Base-by-base conservation (phyloP, 192 early-diverging fungal genomes). In the Coemansia sp. region DNA sequence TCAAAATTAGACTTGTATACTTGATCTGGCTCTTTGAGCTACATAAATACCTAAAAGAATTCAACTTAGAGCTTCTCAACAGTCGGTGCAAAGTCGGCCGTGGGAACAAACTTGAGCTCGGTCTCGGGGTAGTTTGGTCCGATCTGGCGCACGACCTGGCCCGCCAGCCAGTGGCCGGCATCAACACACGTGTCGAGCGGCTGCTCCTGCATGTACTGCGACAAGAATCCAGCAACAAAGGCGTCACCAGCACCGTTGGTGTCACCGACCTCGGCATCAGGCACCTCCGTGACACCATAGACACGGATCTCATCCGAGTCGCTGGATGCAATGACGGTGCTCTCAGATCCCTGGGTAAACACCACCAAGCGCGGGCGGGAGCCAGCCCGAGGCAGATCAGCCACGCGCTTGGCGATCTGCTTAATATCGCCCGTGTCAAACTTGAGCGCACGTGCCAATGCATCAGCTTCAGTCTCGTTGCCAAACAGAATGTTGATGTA, bases 231-330 rank as follows among this genome's bases (percentile, higher is more conserved):
- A 53, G 93, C 97, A 63, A 86, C 87, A 83, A 97, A 99, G 25
- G 92, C 94, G 83, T 99, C 97, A 72, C 97, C 97, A 65, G 95
- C 95, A 65, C 94, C 97, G 82, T 99, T 99, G 73, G 93, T 93
- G 75, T 98, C 96, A 54, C 93, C 90, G 69, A 98, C 94, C 65
- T 95, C 86, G 32, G 78, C 65, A 58, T 70, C 66, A 7, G 76
- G 72, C 32, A 91, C 84, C 24, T 84, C 82, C 52, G 80, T 84
- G 19, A 89, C 84, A 14, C 85, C 80, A 73, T 83, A 86, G 53
- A 83, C 83, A 58, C 89, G 84, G 25, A 84, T 66, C 48, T 82
- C 83, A 62, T 88, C 86, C 59, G 84, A 80, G 70, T 84, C 86
- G 71, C 86, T 84, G 9, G 80, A 62, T 47, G 85, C 90, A 60